These are phyloP conservation scores for Hippophae rhamnoides DNA, from an alignment of 306 rosid genomes.

Conservation along the genomic window DNA sequence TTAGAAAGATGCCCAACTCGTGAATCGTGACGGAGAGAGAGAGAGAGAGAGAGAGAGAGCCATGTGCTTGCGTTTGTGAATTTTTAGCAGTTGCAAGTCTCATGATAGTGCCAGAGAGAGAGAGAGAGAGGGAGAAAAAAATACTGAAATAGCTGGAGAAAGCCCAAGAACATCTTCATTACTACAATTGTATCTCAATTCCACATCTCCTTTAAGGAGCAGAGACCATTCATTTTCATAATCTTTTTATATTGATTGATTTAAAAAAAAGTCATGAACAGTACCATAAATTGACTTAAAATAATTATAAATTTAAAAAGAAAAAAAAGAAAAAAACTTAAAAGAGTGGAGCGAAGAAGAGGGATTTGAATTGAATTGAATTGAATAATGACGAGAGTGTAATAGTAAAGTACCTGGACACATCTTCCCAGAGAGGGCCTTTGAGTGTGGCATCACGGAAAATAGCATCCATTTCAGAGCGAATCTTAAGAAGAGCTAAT, in stretches of 20 bases:
- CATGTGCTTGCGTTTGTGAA: conserved; percentile 11
- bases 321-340: background rate
- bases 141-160: no score
- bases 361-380: no score
- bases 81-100: no score
- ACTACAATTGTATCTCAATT: no score
- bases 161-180: no score
- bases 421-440: conserved; percentile 45
- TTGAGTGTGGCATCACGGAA: conserved; percentile 45
- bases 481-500: conserved; percentile 30
- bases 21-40: conserved; percentile 28
- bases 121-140: no score
- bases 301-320: no score
- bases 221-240: no score
- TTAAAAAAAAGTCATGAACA: no score
- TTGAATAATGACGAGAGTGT: background rate
- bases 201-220: no score
- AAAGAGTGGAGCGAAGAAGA: background rate
- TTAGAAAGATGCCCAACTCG: conserved; percentile 23
- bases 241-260: no score
- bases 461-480: conserved; percentile 39
- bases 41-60: conserved; percentile 18
- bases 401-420: conserved; percentile 26
- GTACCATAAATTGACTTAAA: no score
- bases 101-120: background rate